phyloP scores from a whole-genome alignment of 768 basidiomycete genomes.

The Mycena alexandri region DNA sequence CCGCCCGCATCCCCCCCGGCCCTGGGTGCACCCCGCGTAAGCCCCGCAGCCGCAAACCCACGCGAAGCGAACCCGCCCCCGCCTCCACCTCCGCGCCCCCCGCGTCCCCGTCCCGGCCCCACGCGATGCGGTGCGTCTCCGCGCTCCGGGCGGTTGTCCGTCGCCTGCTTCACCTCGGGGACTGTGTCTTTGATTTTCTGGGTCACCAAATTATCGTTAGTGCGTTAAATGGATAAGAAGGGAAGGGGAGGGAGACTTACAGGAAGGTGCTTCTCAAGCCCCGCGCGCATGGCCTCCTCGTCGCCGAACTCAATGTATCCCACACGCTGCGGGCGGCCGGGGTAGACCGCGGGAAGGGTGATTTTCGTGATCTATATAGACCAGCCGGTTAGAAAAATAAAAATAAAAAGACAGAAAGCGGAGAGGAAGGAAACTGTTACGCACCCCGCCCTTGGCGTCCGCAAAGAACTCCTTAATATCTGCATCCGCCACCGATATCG shows the following conservation, averaged over 20 bases:
- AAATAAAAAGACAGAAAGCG: too few relatives aligned
- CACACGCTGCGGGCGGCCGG: conserved; percentile 67
- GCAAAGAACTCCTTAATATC: conserved; percentile 85
- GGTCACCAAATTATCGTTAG: conserved; percentile 23
- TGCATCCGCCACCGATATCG: conserved; percentile 63
- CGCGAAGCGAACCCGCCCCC: conserved; percentile 72
- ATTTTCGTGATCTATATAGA: conserved; percentile 73
- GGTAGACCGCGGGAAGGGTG: conserved; percentile 63
- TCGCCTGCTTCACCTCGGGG: conserved; percentile 80
- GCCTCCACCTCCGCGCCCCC: conserved; percentile 57
- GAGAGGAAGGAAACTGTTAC: conserved; percentile 43
- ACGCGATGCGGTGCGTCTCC: conserved; percentile 51
- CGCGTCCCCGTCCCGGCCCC: conserved; percentile 58
- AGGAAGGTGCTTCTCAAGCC: conserved; percentile 79
- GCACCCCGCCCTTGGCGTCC: conserved; percentile 75
- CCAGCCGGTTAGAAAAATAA: conserved; percentile 8
- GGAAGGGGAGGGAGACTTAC: conserved; percentile 54
- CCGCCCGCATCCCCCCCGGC: conserved; percentile 9
- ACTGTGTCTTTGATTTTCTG: conserved; percentile 78
- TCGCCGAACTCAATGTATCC: conserved; percentile 93
- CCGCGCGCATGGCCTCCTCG: conserved; percentile 87
- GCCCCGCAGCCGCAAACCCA: conserved; percentile 77
- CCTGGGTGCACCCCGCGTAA: conserved; percentile 57
- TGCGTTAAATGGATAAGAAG: not conserved
- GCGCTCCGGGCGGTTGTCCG: conserved; percentile 65